These are phyloP conservation scores for Lentinula guzmanii DNA, from an alignment of 768 basidiomycete species.

Conservation along the genomic window DNA sequence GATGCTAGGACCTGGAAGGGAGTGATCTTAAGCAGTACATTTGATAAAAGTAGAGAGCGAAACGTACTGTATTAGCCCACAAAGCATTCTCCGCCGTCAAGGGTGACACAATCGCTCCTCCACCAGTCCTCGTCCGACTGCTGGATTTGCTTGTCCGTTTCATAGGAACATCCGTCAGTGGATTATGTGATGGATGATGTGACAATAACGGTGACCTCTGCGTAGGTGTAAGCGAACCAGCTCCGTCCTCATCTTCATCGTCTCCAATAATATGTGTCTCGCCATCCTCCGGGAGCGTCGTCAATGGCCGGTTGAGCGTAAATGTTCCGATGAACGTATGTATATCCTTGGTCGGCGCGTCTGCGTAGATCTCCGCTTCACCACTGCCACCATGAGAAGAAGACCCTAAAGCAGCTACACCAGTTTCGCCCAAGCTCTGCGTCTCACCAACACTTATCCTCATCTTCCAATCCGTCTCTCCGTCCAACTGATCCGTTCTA, in stretches of 20 bases:
- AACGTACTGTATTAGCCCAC: constrained; percentile 78
- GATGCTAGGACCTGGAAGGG: constrained; percentile 57
- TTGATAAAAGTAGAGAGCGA: background rate
- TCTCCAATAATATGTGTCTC: background rate
- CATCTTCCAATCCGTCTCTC: constrained; percentile 99
- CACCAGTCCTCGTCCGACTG: constrained; percentile 11
- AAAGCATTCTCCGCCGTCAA: constrained; percentile 94
- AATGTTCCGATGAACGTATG: constrained; percentile 93
- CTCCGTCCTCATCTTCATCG: background rate
- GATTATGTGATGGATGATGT: constrained; percentile 25
- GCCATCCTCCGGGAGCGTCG: background rate
- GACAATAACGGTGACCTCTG: constrained; percentile 13
- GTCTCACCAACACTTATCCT: constrained; percentile 82
- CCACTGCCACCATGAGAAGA: background rate
- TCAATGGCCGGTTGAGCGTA: constrained; percentile 54
- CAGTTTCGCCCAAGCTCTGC: constrained; percentile 59
- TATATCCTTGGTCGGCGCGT: constrained; percentile 94
- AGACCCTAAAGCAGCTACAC: constrained; percentile 43
- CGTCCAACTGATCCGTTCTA: constrained; percentile 95
- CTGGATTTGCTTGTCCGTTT: background rate
- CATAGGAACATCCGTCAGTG: constrained; percentile 34
- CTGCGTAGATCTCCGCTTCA: constrained; percentile 91
- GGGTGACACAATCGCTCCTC: constrained; percentile 56
- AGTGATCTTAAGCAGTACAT: background rate
- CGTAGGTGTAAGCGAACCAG: background rate